Evolutionary conservation across 129 eudicot genomes (phyloP).

Genomic region (Tagetes patula): DNA sequence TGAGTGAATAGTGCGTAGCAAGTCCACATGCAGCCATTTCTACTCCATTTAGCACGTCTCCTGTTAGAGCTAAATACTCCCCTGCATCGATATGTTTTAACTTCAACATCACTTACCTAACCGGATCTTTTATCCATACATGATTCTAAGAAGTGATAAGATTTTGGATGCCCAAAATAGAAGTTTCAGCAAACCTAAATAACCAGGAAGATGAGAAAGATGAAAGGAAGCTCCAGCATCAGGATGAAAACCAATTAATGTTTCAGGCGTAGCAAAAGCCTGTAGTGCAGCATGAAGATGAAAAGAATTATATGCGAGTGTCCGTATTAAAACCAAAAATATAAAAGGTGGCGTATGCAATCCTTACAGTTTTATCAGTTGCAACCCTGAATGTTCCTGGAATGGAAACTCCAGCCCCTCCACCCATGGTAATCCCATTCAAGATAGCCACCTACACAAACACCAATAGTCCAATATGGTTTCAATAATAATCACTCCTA

Average conservation of each 20-base stretch:
- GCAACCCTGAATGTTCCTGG: slow-evolving; percentile 93
- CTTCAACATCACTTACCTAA: neutral
- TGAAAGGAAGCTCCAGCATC: slow-evolving; percentile 94
- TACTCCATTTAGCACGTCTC: slow-evolving; percentile 71
- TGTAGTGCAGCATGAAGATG: slow-evolving; percentile 33
- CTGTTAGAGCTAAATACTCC: slow-evolving; percentile 82
- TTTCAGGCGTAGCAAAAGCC: slow-evolving; percentile 93
- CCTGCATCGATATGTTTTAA: slow-evolving; percentile 39
- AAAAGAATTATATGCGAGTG: neutral
- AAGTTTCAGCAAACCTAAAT: slow-evolving; percentile 45
- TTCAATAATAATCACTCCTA: slow-evolving; percentile 6
- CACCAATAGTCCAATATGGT: slow-evolving; percentile 14
- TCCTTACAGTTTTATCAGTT: slow-evolving; percentile 76
- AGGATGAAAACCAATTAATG: slow-evolving; percentile 88
- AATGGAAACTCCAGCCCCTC: slow-evolving; percentile 83
- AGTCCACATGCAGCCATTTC: slow-evolving; percentile 90
- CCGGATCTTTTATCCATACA: neutral
- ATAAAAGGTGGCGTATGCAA: neutral
- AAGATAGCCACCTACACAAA: slow-evolving; percentile 79
- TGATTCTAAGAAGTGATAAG: neutral
- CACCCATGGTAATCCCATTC: slow-evolving; percentile 95
- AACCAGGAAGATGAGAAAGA: slow-evolving; percentile 85
- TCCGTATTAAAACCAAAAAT: neutral
- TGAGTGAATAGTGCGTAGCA: slow-evolving; percentile 78
- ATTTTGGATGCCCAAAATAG: neutral